Percentiles rank a stretch among this genome's conserved stretches.
These are phyloP conservation scores for Huntiella abstrusa DNA, from an alignment of 2,329 filamentous ascomycete species.

Conservation along the genomic window DNA sequence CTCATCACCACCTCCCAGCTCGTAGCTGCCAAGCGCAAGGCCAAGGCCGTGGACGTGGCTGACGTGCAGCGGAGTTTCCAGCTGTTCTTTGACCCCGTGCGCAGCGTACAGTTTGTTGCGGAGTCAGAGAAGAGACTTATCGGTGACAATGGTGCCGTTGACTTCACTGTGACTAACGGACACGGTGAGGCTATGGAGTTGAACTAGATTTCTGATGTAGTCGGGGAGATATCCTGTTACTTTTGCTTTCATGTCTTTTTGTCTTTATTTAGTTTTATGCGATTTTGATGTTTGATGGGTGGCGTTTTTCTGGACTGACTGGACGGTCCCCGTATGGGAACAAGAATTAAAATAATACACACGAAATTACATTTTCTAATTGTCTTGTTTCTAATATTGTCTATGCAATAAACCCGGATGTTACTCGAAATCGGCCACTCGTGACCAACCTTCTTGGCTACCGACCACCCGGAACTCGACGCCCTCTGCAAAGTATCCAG, in stretches of 20 bases:
- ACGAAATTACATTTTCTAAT: constrained; percentile 1
- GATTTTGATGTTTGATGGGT: constrained; percentile 7
- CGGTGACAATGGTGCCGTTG: constrained; percentile 65
- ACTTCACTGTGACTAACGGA: constrained; percentile 38
- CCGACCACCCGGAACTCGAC: constrained; percentile 56
- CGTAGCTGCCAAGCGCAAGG: constrained; percentile 66
- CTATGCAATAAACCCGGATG: neutral
- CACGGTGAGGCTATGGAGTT: constrained; percentile 34
- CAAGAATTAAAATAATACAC: constrained; percentile 11
- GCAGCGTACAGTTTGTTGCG: constrained; percentile 77
- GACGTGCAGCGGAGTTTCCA: constrained; percentile 89
- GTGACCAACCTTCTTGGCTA: constrained; percentile 35
- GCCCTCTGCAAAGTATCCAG: constrained; percentile 81
- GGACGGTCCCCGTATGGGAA: constrained; percentile 9
- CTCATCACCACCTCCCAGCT: constrained; percentile 89
- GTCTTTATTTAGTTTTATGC: constrained; percentile 5
- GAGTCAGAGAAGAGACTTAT: constrained; percentile 89
- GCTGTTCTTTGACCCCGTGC: constrained; percentile 76
- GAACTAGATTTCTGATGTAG: constrained; percentile 17
- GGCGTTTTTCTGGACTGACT: constrained; percentile 5
- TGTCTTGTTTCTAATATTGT: neutral
- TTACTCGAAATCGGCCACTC: constrained; percentile 30
- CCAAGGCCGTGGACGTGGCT: constrained; percentile 63
- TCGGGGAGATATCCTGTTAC: neutral
- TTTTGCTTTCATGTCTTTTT: constrained; percentile 3